A percentile compares a stretch with the other conserved stretches of the same genome.
Conservation (phyloP, 2,329 filamentous ascomycete genomes). For the Cytospora schulzeri region DNA sequence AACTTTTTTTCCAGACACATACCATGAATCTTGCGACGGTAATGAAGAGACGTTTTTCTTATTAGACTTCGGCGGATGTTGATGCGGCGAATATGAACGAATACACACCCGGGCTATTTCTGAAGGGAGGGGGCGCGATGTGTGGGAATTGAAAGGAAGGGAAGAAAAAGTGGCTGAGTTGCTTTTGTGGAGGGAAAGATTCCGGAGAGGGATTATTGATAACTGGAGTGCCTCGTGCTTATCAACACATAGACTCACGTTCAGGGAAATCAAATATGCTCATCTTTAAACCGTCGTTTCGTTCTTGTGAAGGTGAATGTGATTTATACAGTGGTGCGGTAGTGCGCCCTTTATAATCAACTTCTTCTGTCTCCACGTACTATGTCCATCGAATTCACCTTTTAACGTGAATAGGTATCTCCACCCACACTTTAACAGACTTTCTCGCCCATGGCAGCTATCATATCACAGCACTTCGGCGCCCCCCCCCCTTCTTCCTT, state of each 20-base stretch:
- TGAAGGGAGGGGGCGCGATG: constrained; percentile 3
- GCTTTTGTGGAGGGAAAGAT: constrained; percentile 6
- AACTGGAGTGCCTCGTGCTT: constrained; percentile 9
- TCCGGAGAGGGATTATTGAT: constrained; percentile 15
- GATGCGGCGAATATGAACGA: constrained; percentile 11
- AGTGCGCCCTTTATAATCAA: not conserved
- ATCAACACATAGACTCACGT: constrained; percentile 21
- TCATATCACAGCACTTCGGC: not conserved
- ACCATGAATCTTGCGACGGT: constrained; percentile 12
- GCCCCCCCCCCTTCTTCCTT: not conserved
- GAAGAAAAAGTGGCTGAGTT: constrained; percentile 8
- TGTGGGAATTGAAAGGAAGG: constrained; percentile 2
- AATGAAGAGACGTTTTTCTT: constrained; percentile 13
- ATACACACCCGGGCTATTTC: constrained; percentile 11
- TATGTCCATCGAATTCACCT: not conserved
- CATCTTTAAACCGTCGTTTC: not conserved
- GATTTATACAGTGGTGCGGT: no score
- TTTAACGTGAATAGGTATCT: not conserved
- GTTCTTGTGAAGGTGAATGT: not conserved
- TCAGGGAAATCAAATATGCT: constrained; percentile 20
- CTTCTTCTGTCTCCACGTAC: not conserved
- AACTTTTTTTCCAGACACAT: constrained; percentile 20
- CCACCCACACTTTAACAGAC: not conserved
- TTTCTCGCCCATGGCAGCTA: not conserved
- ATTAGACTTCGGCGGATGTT: constrained; percentile 22